Base-by-base conservation (phyloP, 2,329 filamentous ascomycete species). In the Paraphoma chrysanthemicola region DNA sequence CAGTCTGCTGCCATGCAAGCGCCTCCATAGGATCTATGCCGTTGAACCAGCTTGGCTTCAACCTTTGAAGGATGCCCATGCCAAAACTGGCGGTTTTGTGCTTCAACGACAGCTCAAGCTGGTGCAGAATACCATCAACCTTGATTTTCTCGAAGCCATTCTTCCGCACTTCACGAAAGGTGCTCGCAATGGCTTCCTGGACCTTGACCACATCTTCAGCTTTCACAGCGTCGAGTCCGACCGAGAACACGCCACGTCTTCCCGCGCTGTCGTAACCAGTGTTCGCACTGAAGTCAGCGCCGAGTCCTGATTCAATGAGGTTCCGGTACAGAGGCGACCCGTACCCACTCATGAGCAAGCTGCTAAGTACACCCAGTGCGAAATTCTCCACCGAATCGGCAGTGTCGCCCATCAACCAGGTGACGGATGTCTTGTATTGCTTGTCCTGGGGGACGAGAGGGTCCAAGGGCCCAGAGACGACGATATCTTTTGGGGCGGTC, bases 11-110 rank as follows among this genome's bases (percentile, higher is more conserved):
- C 92, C 93, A 98, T 2, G 92, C 90, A 36, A 99, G 81, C 11
- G 92, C 89, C 63, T 96, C 89, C 77, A 98, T 96, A 0, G 95
- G 94, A 73, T 98, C 92, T 3, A 93, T 88, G 5, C 94, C 95
- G 54, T 95, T 96, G 78, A 99, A 98, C 95, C 95, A 99, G 56
- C 90, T 89, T 1, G 92, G 90, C 72, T 96, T 91, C 7, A 97
- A 83, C 42, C 94, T 88, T 67, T 97, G 92, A 77, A 99, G 87
- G 51, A 98, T 86, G 16, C 89, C 89, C 83, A 97, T 92, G 12
- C 95, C 95, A 72, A 99, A 99, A 69, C 90, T 93, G 52, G 95
- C 92, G 0, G 93, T 97, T 82, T 98, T 98, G 80, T 99, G 93
- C 79, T 97, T 97, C 47, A 98, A 80, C 0, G 89, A 85, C n/a